Base-by-base conservation (phyloP, 2,329 filamentous ascomycete species). In the Coniochaeta sp. region DNA sequence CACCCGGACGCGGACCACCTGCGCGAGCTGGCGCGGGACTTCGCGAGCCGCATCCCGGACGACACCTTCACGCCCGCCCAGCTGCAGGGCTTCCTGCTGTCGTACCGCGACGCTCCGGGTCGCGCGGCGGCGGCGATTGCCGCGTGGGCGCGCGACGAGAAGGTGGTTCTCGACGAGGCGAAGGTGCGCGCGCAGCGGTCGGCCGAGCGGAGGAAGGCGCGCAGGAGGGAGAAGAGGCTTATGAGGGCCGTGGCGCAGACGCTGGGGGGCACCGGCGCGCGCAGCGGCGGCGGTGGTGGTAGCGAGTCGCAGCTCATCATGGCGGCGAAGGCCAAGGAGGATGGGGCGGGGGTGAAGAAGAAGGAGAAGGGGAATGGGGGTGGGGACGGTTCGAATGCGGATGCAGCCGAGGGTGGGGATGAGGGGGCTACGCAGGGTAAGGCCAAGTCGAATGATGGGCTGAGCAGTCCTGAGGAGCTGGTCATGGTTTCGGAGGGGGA, bases 21-120 rank as follows among this genome's bases (percentile, higher is more conserved):
- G 4, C 55, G 65, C 16, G 69, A 79, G 30, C 82, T 89, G 36
- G 80, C 82, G 0, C 67, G 74, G 14, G 72, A 78, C 34, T 87
- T 90, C 59, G 76, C 81, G 7, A 76, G 77, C 52, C 76, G 79
- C 63, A 78, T 88, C 22, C 78, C 78, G 0, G 71, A 76, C 7
- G 67, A 73, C 50, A 73, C 69, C 0, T 78, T 82, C 55, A 81
- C 79, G 0, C 80, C 80, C 0, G 81, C 80, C 0, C 71, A 79
- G 38, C 62, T 82, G 4, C 80, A 82, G 60, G 80, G 78, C 0
- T 81, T 75, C 64, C 72, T 82, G 4, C 76, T 79, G 38, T 70
- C 72, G 3, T 72, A 79, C 61, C 67, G 76, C 30, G 70, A 75
- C n/a, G 73, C 73, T 14, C 76, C 77, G 0, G 64, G 67, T 4